phyloP scores from a whole-genome alignment of 371 early-diverging fungal genomes.

The Haplosporangium sp. region DNA sequence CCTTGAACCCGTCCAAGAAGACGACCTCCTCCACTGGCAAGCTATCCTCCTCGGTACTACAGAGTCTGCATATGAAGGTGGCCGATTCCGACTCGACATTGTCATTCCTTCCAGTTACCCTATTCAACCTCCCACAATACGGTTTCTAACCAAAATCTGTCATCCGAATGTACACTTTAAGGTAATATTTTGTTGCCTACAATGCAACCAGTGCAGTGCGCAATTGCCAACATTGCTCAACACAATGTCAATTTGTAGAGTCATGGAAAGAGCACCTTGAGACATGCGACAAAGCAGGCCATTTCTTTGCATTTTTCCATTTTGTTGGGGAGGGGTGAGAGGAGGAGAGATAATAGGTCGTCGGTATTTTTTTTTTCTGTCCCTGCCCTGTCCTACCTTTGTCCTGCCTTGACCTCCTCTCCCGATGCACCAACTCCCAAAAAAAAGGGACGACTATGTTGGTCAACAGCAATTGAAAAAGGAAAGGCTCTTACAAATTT shows the following conservation, averaged over 20 bases:
- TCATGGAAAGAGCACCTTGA: neutral
- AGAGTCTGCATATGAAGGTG: constrained; percentile 89
- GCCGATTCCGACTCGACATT: constrained; percentile 68
- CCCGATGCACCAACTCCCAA: too few relatives aligned
- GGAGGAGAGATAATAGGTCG: too few relatives aligned
- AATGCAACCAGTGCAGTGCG: too few relatives aligned
- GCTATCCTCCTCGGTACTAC: constrained; percentile 85
- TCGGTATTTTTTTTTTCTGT: too few relatives aligned
- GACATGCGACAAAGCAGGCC: too few relatives aligned
- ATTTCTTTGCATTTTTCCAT: too few relatives aligned
- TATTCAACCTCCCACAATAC: constrained; percentile 76
- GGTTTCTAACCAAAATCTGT: constrained; percentile 82
- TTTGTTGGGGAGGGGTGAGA: too few relatives aligned
- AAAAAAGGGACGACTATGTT: too few relatives aligned
- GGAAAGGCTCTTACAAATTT: neutral
- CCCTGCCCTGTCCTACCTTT: too few relatives aligned
- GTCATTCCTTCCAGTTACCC: constrained; percentile 74
- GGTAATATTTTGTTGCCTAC: constrained; percentile 50
- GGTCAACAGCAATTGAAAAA: neutral
- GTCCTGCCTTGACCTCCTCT: too few relatives aligned
- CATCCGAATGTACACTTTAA: constrained; percentile 86
- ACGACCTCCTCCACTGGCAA: constrained; percentile 88
- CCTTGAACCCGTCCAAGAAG: constrained; percentile 76
- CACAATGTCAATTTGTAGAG: neutral
- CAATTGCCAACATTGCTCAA: too few relatives aligned